phyloP scores from a whole-genome alignment of 305 asterid genomes.

The Fraxinus angustifolia region DNA sequence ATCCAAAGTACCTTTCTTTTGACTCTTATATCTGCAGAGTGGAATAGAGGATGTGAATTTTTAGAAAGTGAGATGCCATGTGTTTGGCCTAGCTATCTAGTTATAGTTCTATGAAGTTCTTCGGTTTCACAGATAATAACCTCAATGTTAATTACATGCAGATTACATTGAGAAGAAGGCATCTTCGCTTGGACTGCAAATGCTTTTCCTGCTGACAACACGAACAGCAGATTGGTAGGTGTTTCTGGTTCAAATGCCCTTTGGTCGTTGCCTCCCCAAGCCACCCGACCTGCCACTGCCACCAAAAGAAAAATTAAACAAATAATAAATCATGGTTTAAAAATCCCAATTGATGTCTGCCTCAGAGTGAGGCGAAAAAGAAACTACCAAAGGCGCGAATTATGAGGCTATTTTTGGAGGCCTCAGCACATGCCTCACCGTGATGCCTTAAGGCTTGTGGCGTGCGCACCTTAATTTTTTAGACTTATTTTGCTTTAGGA shows the following conservation, averaged over 20 bases:
- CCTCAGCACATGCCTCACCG: background rate
- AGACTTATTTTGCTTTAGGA: background rate
- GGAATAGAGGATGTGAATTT: background rate
- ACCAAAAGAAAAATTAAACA: background rate
- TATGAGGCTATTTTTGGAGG: background rate
- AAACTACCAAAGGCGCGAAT: background rate
- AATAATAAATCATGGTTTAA: background rate
- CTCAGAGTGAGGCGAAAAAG: background rate
- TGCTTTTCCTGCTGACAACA: conserved; percentile 81
- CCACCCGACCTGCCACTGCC: background rate
- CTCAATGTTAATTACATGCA: conserved; percentile 27
- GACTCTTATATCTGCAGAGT: conserved; percentile 1
- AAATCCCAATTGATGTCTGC: background rate
- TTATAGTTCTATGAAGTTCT: background rate
- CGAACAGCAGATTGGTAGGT: conserved; percentile 92
- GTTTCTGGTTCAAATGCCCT: conserved; percentile 8
- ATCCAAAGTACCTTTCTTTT: background rate
- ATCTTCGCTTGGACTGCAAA: conserved; percentile 61
- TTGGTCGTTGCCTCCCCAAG: background rate
- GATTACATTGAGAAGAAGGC: conserved; percentile 95
- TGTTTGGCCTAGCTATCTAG: background rate
- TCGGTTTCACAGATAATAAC: background rate
- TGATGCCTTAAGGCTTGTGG: background rate
- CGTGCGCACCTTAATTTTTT: background rate
- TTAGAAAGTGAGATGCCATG: background rate